phyloP scores from a whole-genome alignment of 306 rosid genomes.

The Vicia sativa region DNA sequence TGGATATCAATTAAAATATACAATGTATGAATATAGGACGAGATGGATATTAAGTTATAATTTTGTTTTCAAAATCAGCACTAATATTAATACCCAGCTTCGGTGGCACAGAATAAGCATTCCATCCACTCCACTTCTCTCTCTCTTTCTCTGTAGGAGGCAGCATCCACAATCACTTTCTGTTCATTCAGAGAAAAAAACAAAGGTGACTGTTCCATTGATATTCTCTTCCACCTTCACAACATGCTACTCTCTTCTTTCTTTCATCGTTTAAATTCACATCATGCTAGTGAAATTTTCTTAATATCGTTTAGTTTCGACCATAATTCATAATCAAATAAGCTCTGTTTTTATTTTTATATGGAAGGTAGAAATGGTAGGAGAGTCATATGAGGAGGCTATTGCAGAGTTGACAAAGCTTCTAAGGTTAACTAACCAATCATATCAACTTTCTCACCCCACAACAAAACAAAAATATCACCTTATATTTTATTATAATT shows the following conservation, averaged over 20 bases:
- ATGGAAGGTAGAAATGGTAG: conserved; percentile 66
- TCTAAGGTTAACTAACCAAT: conserved; percentile 41
- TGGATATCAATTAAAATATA: too few species aligned
- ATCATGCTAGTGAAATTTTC: background rate
- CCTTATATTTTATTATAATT: too few species aligned
- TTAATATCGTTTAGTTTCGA: background rate
- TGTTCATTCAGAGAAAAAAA: background rate
- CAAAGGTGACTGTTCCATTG: background rate
- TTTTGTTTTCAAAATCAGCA: too few species aligned
- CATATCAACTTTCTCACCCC: background rate
- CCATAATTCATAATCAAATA: background rate
- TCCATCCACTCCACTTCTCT: too few species aligned
- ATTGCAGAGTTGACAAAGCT: conserved; percentile 72
- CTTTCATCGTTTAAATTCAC: background rate
- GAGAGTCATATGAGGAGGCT: conserved; percentile 69
- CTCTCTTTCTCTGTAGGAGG: too few species aligned
- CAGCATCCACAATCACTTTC: background rate
- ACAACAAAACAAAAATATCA: too few species aligned
- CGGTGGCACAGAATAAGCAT: too few species aligned
- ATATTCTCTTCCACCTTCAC: background rate
- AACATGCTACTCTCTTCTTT: too few species aligned
- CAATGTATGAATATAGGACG: too few species aligned
- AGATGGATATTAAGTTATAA: too few species aligned
- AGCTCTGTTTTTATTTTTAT: background rate
- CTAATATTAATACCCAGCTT: too few species aligned